Conservation (phyloP, 2,329 filamentous ascomycete species). For the Blastomyces gilchristii region DNA sequence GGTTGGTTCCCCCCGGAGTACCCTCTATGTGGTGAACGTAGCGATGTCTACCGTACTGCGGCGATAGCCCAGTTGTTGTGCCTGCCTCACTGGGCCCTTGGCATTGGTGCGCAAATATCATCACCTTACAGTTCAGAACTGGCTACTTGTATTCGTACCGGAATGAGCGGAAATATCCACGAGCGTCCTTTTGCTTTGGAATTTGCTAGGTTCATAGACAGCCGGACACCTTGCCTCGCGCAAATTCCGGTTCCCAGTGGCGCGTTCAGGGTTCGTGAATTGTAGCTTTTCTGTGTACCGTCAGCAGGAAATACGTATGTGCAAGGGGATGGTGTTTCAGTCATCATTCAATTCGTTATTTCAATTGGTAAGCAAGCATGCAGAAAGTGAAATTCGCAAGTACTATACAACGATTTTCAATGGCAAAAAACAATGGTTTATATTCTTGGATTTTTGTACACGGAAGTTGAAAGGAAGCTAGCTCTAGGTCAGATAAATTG, state of each 20-base stretch:
- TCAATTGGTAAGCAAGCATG: background rate
- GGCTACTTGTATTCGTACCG: background rate
- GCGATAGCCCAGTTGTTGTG: background rate
- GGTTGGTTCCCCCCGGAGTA: background rate
- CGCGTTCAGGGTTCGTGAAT: background rate
- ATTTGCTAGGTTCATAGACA: background rate
- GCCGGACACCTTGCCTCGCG: background rate
- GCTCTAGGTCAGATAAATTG: constrained; percentile 5
- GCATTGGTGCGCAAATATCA: background rate
- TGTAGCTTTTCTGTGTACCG: background rate
- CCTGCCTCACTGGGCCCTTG: background rate
- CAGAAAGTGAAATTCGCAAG: background rate
- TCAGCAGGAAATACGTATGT: background rate
- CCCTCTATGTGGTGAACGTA: constrained; percentile 1
- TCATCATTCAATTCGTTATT: background rate
- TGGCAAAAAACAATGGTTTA: constrained; percentile 6
- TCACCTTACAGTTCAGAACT: background rate
- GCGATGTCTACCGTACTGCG: background rate
- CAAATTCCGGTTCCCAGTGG: background rate
- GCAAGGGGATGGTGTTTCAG: background rate
- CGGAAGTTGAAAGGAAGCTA: constrained; percentile 8
- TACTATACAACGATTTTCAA: background rate
- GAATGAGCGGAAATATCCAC: background rate
- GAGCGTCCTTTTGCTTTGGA: background rate
- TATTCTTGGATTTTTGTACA: constrained; percentile 14